Percentiles rank a stretch among this genome's conserved stretches.
Evolutionary conservation across 78 protist genomes (phyloP).

Genomic region (Parvularia atlantis): DNA sequence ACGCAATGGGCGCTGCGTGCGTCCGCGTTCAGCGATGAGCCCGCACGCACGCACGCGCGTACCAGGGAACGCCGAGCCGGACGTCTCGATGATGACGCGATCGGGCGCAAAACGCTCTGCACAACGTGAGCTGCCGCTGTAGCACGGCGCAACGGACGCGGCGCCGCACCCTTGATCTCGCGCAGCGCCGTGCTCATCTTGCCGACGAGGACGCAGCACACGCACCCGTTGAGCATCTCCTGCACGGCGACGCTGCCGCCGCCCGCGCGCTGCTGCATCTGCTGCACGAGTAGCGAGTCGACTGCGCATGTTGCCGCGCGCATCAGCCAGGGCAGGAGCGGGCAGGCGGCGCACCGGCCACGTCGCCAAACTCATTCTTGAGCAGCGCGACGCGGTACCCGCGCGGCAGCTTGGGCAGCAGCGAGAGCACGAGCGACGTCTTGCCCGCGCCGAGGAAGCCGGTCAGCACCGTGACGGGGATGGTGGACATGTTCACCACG

Average conservation of each 20-base stretch:
- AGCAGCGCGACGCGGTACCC: background rate
- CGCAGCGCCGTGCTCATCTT: background rate
- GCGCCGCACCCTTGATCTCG: conserved; percentile 2
- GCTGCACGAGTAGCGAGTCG: background rate
- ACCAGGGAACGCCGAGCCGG: conserved; percentile 15
- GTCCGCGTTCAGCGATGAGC: background rate
- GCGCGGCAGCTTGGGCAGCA: background rate
- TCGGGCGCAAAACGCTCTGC: background rate
- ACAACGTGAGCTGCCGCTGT: no score
- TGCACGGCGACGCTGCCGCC: background rate
- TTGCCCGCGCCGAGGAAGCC: conserved; percentile 20
- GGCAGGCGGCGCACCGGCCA: no score
- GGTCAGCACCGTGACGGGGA: no score
- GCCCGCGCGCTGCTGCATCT: background rate
- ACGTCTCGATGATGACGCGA: conserved; percentile 1
- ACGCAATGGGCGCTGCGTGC: background rate
- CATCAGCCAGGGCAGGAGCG: no score
- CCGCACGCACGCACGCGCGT: background rate
- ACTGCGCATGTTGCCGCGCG: background rate
- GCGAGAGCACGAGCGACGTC: background rate
- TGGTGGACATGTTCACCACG: no score
- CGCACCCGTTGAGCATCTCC: conserved; percentile 11
- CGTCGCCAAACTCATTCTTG: conserved; percentile 19
- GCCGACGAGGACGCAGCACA: conserved; percentile 11
- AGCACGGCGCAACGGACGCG: no score